A percentile compares a stretch with the other conserved stretches of the same genome.
phyloP scores from a whole-genome alignment of 371 early-diverging fungal species.

The Lichtheimia hyalospora region DNA sequence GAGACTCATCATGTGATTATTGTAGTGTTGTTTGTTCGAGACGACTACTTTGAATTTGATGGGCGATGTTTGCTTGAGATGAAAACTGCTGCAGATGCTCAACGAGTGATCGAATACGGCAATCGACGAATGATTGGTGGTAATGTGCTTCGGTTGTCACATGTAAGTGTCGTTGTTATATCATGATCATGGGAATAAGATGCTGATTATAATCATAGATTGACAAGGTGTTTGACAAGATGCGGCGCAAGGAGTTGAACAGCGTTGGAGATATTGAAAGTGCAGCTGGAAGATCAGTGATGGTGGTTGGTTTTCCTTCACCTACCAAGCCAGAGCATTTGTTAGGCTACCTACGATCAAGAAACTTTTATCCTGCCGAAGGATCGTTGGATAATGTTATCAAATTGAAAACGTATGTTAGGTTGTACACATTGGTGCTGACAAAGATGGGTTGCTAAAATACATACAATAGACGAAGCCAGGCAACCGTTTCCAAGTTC shows the following conservation, averaged over 20 bases:
- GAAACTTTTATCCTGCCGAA: conserved; percentile 42
- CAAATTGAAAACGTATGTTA: conserved; percentile 37
- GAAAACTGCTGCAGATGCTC: conserved; percentile 28
- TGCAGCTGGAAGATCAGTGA: conserved; percentile 42
- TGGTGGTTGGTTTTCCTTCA: conserved; percentile 33
- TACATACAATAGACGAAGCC: conserved; percentile 21
- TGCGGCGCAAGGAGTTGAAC: conserved; percentile 29
- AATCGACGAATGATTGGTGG: conserved; percentile 42
- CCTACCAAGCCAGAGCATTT: conserved; percentile 28
- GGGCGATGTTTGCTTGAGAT: conserved; percentile 41
- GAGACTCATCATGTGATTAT: conserved; percentile 1
- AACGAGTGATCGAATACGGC: conserved; percentile 34
- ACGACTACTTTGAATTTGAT: conserved; percentile 29
- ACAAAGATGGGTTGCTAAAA: background rate
- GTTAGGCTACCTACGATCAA: conserved; percentile 34
- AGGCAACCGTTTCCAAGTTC: conserved; percentile 36
- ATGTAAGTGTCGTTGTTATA: conserved; percentile 24
- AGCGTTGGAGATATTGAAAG: conserved; percentile 30
- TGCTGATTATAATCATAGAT: conserved; percentile 9
- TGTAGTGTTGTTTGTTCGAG: conserved; percentile 42
- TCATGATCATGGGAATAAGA: background rate
- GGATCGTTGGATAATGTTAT: conserved; percentile 33
- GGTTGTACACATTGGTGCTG: background rate
- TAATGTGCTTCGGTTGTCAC: conserved; percentile 25
- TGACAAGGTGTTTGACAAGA: conserved; percentile 11